Percentiles rank a stretch among this genome's conserved stretches.
phyloP scores from a whole-genome alignment of 1,284 basidiomycete genomes.

The Rhodotorula sp. region DNA sequence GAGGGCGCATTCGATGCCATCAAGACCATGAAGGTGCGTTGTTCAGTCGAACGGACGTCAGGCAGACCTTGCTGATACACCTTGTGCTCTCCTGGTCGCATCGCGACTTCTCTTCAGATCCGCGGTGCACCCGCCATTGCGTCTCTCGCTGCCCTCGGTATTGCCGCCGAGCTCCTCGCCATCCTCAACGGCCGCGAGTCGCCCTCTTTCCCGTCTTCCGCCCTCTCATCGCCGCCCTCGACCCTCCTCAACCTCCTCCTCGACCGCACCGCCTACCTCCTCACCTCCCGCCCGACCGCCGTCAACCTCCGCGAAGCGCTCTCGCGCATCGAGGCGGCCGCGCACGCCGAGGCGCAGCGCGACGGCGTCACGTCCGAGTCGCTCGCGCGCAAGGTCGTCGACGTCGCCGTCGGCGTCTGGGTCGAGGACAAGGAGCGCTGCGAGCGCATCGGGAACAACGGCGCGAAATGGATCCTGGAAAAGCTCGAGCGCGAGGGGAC shows the following conservation, averaged over 20 bases:
- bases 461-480: constrained; percentile 77
- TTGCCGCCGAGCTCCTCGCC: constrained; percentile 61
- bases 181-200: constrained; percentile 51
- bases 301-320: constrained; percentile 86
- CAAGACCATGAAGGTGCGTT: constrained; percentile 74
- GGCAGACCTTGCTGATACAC: not conserved
- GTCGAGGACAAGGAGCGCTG: constrained; percentile 83
- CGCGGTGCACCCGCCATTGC: constrained; percentile 93
- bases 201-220: constrained; percentile 57
- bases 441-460: constrained; percentile 73
- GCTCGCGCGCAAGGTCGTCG: constrained; percentile 64
- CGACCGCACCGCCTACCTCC: constrained; percentile 68
- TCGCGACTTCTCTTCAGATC: constrained; percentile 57
- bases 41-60: no score
- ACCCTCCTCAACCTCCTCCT: constrained; percentile 60
- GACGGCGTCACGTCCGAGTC: constrained; percentile 51
- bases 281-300: constrained; percentile 85
- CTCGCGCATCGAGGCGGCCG: constrained; percentile 60
- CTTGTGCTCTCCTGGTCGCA: no score
- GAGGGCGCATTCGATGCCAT: constrained; percentile 86
- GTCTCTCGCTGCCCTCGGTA: constrained; percentile 76
- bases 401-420: constrained; percentile 61
- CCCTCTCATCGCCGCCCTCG: constrained; percentile 57
- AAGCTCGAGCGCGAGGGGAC: constrained; percentile 55
- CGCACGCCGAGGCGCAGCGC: constrained; percentile 13